Evolutionary conservation across 1,284 basidiomycete genomes (phyloP).

Genomic region (Trametes hirsuta): DNA sequence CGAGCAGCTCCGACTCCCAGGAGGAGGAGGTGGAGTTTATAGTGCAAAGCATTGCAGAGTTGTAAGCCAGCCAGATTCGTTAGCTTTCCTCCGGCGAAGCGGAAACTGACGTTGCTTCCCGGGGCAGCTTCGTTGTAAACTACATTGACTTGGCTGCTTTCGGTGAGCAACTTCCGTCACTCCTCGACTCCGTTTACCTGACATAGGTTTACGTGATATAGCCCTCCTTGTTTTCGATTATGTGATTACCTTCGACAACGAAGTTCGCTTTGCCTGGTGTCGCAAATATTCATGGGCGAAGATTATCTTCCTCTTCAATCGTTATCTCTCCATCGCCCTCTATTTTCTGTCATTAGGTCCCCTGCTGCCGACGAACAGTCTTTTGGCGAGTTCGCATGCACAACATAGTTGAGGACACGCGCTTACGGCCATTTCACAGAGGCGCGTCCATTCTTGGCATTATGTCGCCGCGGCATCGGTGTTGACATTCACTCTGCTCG

Average conservation of each 20-base stretch:
- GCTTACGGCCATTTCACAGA: slow-evolving; percentile 1
- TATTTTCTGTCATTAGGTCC: slow-evolving; percentile 17
- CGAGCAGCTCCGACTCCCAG: slow-evolving; percentile 22
- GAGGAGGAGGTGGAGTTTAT: slow-evolving; percentile 15
- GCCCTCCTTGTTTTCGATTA: slow-evolving; percentile 19
- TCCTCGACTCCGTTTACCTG: background rate
- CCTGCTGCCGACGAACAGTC: slow-evolving; percentile 8
- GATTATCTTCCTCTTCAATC: slow-evolving; percentile 17
- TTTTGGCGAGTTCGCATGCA: slow-evolving; percentile 5
- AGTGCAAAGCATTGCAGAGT: background rate
- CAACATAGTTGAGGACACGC: background rate
- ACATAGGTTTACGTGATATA: background rate
- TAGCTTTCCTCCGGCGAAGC: too few relatives aligned
- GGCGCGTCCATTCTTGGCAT: background rate
- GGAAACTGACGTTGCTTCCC: too few relatives aligned
- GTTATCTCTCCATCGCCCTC: slow-evolving; percentile 15
- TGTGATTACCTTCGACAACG: slow-evolving; percentile 16
- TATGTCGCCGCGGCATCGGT: background rate
- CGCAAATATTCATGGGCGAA: slow-evolving; percentile 14
- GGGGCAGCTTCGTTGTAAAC: slow-evolving; percentile 11
- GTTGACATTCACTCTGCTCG: background rate
- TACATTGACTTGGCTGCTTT: slow-evolving; percentile 19
- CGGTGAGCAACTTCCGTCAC: slow-evolving; percentile 5
- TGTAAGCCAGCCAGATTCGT: background rate
- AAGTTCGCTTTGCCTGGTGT: slow-evolving; percentile 23